Percentiles rank a stretch among this genome's conserved stretches.
These are phyloP conservation scores for Camellia oleifera DNA, from an alignment of 179 eudicot species.

Conservation along the genomic window DNA sequence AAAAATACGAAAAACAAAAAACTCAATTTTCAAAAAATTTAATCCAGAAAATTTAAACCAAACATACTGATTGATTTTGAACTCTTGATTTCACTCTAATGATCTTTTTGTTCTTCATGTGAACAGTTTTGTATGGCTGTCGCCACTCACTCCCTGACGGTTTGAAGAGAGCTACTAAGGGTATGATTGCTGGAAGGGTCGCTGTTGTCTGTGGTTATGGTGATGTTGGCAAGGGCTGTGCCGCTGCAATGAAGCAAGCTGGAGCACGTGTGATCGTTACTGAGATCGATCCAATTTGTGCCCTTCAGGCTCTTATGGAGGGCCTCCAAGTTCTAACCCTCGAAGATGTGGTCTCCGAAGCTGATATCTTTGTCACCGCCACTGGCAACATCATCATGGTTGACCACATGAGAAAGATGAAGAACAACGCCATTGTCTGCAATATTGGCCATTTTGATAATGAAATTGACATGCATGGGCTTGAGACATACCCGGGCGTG, in stretches of 20 bases:
- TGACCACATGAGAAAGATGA: conserved; percentile 24
- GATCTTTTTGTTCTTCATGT: conserved; percentile 2
- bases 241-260: no score
- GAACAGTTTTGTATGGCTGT: conserved; percentile 66
- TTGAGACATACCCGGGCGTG: neutral
- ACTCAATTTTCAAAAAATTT: no score
- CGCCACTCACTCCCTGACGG: conserved; percentile 26
- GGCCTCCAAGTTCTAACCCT: conserved; percentile 13
- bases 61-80: no score
- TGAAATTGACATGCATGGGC: conserved; percentile 23
- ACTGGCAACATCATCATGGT: conserved; percentile 24
- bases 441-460: conserved; percentile 28
- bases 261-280: neutral
- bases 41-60: no score
- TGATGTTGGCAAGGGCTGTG: no score
- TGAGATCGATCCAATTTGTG: conserved; percentile 10
- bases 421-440: conserved; percentile 27
- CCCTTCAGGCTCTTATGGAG: conserved; percentile 12
- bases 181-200: conserved; percentile 23
- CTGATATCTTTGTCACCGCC: conserved; percentile 7
- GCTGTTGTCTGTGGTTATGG: no score
- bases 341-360: neutral
- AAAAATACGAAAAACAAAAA: no score
- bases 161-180: conserved; percentile 41
- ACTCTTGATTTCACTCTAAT: neutral